Evolutionary conservation across 768 basidiomycete genomes (phyloP).

Genomic region (Cyclocybe cylindracea): DNA sequence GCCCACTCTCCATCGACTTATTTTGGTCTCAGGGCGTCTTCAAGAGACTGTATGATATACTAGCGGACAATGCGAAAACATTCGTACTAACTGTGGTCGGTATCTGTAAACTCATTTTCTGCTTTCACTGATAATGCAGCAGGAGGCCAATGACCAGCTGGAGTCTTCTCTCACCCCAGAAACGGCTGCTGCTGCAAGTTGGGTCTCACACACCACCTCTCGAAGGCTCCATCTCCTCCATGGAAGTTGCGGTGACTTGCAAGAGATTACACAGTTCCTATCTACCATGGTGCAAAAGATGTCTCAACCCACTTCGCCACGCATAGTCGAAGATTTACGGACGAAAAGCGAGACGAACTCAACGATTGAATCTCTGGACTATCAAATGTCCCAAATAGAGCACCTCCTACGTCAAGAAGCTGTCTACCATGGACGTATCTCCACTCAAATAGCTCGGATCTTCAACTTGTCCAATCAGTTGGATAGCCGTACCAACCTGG

Average conservation of each 20-base stretch:
- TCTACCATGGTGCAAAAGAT: too few relatives aligned
- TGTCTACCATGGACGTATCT: neutral
- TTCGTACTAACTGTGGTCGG: neutral
- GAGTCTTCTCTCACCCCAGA: too few relatives aligned
- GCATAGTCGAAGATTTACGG: too few relatives aligned
- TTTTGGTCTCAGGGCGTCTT: neutral
- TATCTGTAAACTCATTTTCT: neutral
- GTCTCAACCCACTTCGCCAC: too few relatives aligned
- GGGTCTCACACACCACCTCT: too few relatives aligned
- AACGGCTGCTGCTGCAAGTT: too few relatives aligned
- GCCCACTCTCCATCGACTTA: conserved; percentile 1
- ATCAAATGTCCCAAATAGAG: neutral
- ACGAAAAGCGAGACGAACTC: too few relatives aligned
- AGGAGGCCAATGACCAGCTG: too few relatives aligned
- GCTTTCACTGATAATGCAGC: too few relatives aligned
- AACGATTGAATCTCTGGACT: neutral
- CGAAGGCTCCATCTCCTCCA: too few relatives aligned
- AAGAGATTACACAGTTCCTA: too few relatives aligned
- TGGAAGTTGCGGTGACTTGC: too few relatives aligned
- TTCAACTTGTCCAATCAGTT: conserved; percentile 4
- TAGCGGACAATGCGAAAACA: neutral
- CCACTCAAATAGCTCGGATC: conserved; percentile 1
- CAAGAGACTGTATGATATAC: neutral
- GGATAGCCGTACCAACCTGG: conserved; percentile 2
- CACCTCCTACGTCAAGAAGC: neutral